Conservation (phyloP, 2,329 filamentous ascomycete genomes). For the Aspergillus nomiae region DNA sequence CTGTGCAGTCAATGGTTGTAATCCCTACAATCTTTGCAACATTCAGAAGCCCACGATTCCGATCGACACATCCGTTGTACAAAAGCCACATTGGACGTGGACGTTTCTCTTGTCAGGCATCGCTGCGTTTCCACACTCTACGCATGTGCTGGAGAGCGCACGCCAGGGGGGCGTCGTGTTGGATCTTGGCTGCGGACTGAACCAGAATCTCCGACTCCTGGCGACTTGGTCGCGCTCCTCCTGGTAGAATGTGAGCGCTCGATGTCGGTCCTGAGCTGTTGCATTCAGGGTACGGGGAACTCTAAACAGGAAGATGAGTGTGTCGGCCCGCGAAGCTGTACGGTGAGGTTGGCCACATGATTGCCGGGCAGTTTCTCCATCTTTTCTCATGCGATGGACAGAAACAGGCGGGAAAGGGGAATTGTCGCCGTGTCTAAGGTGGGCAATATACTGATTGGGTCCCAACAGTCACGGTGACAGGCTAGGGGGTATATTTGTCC, state of each 20-base stretch:
- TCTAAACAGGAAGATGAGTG: background rate
- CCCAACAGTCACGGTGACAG: background rate
- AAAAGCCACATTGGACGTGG: background rate
- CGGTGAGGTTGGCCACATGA: constrained; percentile 2
- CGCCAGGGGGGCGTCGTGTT: background rate
- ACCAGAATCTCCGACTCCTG: background rate
- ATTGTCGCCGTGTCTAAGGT: background rate
- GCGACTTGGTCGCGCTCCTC: background rate
- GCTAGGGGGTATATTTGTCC: background rate
- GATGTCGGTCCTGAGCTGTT: background rate
- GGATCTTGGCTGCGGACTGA: background rate
- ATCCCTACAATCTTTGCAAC: background rate
- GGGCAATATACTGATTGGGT: background rate
- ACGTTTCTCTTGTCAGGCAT: background rate
- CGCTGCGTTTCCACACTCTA: background rate
- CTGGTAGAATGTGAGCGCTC: background rate
- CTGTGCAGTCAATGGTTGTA: background rate
- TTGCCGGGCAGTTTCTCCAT: constrained; percentile 11
- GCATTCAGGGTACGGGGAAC: background rate
- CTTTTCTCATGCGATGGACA: constrained; percentile 10
- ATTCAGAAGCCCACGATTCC: background rate
- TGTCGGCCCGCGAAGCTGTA: background rate
- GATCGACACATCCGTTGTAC: background rate
- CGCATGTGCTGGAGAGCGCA: background rate
- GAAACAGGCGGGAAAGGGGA: constrained; percentile 1